Evolutionary conservation across 2,329 filamentous ascomycete species (phyloP), one percentile per base, ranked within the genome.

Genomic region (Aspergillus cejpii): DNA sequence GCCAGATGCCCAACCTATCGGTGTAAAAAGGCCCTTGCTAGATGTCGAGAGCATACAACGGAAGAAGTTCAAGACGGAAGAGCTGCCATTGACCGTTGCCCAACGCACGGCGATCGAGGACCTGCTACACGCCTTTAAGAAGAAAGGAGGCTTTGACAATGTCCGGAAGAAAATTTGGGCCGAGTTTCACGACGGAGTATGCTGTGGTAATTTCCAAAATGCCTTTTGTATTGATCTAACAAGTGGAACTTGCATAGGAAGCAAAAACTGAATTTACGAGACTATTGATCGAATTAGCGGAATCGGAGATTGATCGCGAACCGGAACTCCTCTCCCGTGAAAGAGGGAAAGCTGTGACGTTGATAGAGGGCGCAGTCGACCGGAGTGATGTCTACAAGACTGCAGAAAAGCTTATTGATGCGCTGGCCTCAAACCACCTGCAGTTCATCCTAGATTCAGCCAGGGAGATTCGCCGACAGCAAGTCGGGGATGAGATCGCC

Each of bases 331-430:
- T 84, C 12, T 78, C 76, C 41, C 78, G 79, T 24, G 78, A 83
- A 52, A 73, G 79, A 38, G 72, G 77, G 20, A 78, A 81, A 58
- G 79, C 80, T 21, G 79, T 78, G 7, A 78, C 78, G 1, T 66
- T 84, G 34, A 76, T 84, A 23, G 78, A 83, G 63, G 80, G 80
- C 44, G 78, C 78, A 2, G 80, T 79, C 7, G 80, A 83, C 51
- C 74, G 80, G 43, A 79, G 75, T 48, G 76, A 80, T 48, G 73
- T 83, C 41, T 84, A 83, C 56, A 74, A 74, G 48, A 74, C 69
- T 51, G 77, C 79, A 17, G 77, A 79, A 56, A 64, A 66, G 6
- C 71, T 75, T 11, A 69, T 84, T 37, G 74, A 79, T 53, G 62
- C 61, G 4, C 67, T 81, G 52, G 73, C 81, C 39, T 70, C 75